Evolutionary conservation across 352 stramenopile genomes (phyloP), one percentile per base, ranked within the genome.

Genomic region (Globisporangium nagaii): DNA sequence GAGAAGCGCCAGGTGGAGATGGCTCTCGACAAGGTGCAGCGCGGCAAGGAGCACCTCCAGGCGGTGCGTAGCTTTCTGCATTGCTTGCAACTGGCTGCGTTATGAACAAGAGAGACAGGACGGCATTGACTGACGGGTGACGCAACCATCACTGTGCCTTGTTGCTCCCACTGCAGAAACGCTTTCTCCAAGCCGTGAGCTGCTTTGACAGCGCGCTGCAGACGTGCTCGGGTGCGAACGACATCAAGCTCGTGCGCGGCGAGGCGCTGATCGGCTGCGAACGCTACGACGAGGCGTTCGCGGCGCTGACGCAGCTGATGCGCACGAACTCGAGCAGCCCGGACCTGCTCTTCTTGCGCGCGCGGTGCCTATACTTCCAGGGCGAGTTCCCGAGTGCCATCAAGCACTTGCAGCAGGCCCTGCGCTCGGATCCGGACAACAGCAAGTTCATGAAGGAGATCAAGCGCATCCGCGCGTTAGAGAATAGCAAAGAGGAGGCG

Each of bases 381-480:
- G 93, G 93, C 37, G 91, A 97, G 62, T 89, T 98, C 57, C 72
- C 92, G 6, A 95, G 86, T 68, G 86, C 90, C 53, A 90, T 98
- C 58, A 96, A 96, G 59, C 93, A 98, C 76, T 72, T 98, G 58
- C 82, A 96, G 56, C 83, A 96, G 65, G 88, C 87, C 13, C 68
- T 98, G 49, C 75, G 82, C 27, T 89, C 77, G 30, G 90, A 98
- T 59, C 91, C 90, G 27, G 91, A 98, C 63, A 96, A 97, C 62
- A 76, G 64, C 56, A 84, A 85, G 60, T 88, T 79, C 42, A 87
- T 89, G 73, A 87, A 85, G 55, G 76, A 93, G 60, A 91, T 96
- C 57, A 94, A 94, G 63, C 75, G 80, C 41, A 92, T 98, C 50
- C 84, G 86, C 40, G 62, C 68, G 32, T 54, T 97, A 15, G 86